Conservation (phyloP, 2,329 filamentous ascomycete species). For the Nothopassalora personata region DNA sequence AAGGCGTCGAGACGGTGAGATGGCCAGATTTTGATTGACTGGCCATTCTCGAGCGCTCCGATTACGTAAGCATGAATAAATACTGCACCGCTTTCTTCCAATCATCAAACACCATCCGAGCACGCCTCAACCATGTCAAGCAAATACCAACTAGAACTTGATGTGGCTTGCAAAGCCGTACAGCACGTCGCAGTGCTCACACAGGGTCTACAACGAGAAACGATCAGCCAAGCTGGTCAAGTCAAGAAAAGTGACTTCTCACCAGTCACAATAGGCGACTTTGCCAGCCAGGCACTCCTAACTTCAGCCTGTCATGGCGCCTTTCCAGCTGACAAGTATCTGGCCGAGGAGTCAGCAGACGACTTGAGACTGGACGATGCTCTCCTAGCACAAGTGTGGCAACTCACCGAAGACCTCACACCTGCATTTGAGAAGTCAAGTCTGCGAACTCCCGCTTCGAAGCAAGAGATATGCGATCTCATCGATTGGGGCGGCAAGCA, state of each 20-base stretch:
- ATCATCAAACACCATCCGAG: background rate
- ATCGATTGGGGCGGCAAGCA: slow-evolving; percentile 52
- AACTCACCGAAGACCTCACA: slow-evolving; percentile 42
- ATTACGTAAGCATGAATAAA: background rate
- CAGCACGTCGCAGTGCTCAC: slow-evolving; percentile 46
- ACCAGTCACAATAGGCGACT: slow-evolving; percentile 60
- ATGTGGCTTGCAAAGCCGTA: slow-evolving; percentile 18
- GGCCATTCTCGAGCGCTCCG: background rate
- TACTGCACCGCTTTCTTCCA: background rate
- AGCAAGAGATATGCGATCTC: slow-evolving; percentile 55
- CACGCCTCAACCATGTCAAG: slow-evolving; percentile 5
- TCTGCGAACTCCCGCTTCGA: slow-evolving; percentile 39
- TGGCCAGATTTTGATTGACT: background rate
- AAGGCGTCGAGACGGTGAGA: too few relatives aligned
- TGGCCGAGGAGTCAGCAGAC: slow-evolving; percentile 57
- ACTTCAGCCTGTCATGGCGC: slow-evolving; percentile 51
- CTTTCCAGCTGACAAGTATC: slow-evolving; percentile 54
- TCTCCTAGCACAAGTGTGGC: slow-evolving; percentile 52
- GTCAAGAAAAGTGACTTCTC: slow-evolving; percentile 55
- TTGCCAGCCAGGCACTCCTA: slow-evolving; percentile 58
- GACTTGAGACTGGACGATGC: slow-evolving; percentile 46
- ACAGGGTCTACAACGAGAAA: slow-evolving; percentile 44
- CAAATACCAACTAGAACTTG: slow-evolving; percentile 18
- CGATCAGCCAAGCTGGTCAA: slow-evolving; percentile 45
- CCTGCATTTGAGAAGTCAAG: slow-evolving; percentile 27